A percentile compares a stretch with the other conserved stretches of the same genome.
Conservation (phyloP, 768 basidiomycete species). For the Boletus vermiculosoides region DNA sequence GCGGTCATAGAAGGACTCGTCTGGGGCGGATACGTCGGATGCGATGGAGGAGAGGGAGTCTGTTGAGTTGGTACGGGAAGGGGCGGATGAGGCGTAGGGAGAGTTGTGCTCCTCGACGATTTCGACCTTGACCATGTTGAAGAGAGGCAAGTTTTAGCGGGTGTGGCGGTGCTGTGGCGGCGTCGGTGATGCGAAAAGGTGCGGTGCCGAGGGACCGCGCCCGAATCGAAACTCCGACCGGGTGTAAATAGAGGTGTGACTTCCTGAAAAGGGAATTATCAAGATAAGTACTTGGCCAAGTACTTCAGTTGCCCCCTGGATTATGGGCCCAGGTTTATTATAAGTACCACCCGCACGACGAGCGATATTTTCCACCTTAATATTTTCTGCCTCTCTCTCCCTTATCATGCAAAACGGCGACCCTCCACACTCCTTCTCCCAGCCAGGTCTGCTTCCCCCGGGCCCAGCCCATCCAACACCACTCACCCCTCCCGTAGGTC, state of each 20-base stretch:
- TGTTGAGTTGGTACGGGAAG: slow-evolving; percentile 66
- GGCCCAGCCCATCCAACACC: not conserved
- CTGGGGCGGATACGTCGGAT: slow-evolving; percentile 62
- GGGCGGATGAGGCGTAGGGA: slow-evolving; percentile 73
- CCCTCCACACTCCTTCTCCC: slow-evolving; percentile 32
- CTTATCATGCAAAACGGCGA: slow-evolving; percentile 35
- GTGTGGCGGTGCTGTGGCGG: slow-evolving; percentile 23
- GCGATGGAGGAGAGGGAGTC: slow-evolving; percentile 78
- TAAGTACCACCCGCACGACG: slow-evolving; percentile 22
- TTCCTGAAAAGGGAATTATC: slow-evolving; percentile 8
- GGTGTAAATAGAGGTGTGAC: not conserved
- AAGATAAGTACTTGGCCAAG: slow-evolving; percentile 29
- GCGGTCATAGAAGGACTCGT: slow-evolving; percentile 88
- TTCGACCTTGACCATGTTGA: slow-evolving; percentile 89
- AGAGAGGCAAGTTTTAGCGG: not conserved
- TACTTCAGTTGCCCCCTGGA: slow-evolving; percentile 13
- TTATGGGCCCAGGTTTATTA: slow-evolving; percentile 18
- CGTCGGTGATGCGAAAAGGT: slow-evolving; percentile 19
- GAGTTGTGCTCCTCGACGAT: slow-evolving; percentile 78
- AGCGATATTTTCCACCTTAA: slow-evolving; percentile 24
- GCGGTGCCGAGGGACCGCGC: slow-evolving; percentile 29
- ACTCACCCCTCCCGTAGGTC: slow-evolving; percentile 39
- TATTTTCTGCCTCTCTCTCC: slow-evolving; percentile 22
- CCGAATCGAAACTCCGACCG: slow-evolving; percentile 29
- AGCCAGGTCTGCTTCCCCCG: slow-evolving; percentile 25